phyloP scores from a whole-genome alignment of 306 rosid genomes.

The Cyamopsis tetragonoloba region DNA sequence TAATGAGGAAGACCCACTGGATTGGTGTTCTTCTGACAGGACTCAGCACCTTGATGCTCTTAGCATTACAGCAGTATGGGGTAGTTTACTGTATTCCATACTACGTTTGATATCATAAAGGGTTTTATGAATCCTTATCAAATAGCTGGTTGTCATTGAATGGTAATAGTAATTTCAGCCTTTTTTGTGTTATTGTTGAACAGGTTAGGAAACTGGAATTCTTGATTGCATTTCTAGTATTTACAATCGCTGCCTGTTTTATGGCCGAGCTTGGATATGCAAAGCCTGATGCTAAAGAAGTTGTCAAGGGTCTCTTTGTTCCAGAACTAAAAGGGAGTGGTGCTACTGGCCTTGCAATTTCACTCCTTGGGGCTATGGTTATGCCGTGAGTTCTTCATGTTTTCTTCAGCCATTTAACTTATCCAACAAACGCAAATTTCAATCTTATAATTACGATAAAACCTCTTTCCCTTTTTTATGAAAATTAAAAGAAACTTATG shows the following conservation, averaged over 20 bases:
- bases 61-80: constrained; percentile 92
- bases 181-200: constrained; percentile 7
- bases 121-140: background rate
- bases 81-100: constrained; percentile 40
- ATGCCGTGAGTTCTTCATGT: constrained; percentile 77
- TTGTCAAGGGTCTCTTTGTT: constrained; percentile 70
- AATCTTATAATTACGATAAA: no score
- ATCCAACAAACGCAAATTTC: no score
- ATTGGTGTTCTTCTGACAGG: constrained; percentile 51
- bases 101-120: background rate
- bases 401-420: constrained; percentile 1
- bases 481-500: no score
- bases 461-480: no score
- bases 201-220: constrained; percentile 98
- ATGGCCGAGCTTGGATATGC: constrained; percentile 88
- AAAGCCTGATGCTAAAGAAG: constrained; percentile 67
- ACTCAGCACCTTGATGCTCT: constrained; percentile 51
- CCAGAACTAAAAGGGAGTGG: constrained; percentile 89
- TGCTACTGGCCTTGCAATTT: constrained; percentile 95
- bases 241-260: constrained; percentile 90
- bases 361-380: constrained; percentile 99
- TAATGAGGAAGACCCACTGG: no score
- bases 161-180: background rate
- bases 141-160: constrained; percentile 1
- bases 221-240: constrained; percentile 80